Evolutionary conservation across 352 stramenopile genomes (phyloP).

Genomic region (Phytopythium ostracodes): DNA sequence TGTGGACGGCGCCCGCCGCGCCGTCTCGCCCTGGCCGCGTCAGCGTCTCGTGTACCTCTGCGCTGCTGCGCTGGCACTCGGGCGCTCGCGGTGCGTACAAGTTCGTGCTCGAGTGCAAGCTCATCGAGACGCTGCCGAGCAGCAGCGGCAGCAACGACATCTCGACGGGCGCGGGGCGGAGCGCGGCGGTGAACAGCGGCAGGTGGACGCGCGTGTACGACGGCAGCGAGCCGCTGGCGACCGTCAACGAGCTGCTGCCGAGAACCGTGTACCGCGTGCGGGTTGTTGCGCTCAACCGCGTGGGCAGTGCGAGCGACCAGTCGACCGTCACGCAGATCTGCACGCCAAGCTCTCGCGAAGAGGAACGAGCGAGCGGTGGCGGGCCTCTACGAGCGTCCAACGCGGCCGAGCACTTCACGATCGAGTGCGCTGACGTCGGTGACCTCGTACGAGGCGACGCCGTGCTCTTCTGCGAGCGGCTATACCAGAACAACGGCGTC

Average conservation of each 20-base stretch:
- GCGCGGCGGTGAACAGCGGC: conserved; percentile 3
- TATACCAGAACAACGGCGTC: conserved; percentile 32
- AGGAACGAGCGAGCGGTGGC: conserved; percentile 28
- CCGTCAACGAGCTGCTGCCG: conserved; percentile 55
- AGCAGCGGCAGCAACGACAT: not conserved
- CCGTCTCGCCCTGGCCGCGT: conserved; percentile 59
- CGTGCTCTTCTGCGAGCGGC: conserved; percentile 90
- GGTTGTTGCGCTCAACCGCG: conserved; percentile 76
- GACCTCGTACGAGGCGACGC: conserved; percentile 87
- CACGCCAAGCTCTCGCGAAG: conserved; percentile 62
- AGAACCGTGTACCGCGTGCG: conserved; percentile 85
- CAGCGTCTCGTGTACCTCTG: conserved; percentile 40
- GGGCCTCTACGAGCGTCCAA: conserved; percentile 1
- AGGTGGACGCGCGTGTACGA: conserved; percentile 82
- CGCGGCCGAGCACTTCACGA: conserved; percentile 60
- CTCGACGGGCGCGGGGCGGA: not conserved
- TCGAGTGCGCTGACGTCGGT: conserved; percentile 68
- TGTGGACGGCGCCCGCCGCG: conserved; percentile 57
- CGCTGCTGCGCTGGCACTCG: conserved; percentile 81
- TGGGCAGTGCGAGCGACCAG: conserved; percentile 54
- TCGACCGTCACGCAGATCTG: conserved; percentile 80
- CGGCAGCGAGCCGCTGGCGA: conserved; percentile 61
- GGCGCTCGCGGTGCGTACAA: conserved; percentile 54
- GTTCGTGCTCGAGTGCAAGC: conserved; percentile 78
- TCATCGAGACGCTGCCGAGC: conserved; percentile 51